Evolutionary conservation across 257 asterid species (phyloP).

Genomic region (Avicennia marina): DNA sequence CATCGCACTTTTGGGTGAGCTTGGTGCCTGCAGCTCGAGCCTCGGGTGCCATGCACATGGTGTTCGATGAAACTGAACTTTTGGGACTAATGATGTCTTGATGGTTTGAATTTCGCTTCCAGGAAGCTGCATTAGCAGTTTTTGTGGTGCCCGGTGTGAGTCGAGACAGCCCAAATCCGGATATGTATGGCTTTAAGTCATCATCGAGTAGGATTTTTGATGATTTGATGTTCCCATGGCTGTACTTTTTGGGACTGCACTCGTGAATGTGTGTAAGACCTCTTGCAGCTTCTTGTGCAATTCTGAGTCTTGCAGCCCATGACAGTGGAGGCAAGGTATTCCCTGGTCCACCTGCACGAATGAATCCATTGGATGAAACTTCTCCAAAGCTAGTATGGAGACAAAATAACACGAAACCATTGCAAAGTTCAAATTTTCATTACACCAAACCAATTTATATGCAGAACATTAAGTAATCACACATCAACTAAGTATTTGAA

Average conservation of each 20-base stretch:
- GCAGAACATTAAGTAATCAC: too few species aligned
- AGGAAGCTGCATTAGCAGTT: slow-evolving; percentile 29
- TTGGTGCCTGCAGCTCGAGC: slow-evolving; percentile 39
- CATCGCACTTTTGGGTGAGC: slow-evolving; percentile 72
- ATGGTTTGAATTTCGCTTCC: slow-evolving; percentile 33
- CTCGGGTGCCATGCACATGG: slow-evolving; percentile 58
- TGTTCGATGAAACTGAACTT: slow-evolving; percentile 27
- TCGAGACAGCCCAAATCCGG: slow-evolving; percentile 80
- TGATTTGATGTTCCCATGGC: slow-evolving; percentile 77
- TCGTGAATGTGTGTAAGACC: slow-evolving; percentile 80
- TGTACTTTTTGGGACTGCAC: slow-evolving; percentile 62
- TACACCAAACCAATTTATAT: too few species aligned
- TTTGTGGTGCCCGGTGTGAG: slow-evolving; percentile 44
- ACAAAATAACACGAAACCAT: not conserved
- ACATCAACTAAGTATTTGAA: too few species aligned
- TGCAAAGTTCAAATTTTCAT: not conserved
- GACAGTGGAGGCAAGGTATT: slow-evolving; percentile 50
- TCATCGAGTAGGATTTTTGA: slow-evolving; percentile 84
- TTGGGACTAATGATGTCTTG: slow-evolving; percentile 22
- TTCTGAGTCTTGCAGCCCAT: slow-evolving; percentile 66
- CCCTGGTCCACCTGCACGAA: slow-evolving; percentile 58
- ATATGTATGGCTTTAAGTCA: slow-evolving; percentile 66
- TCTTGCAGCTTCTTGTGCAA: slow-evolving; percentile 66
- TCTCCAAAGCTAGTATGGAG: not conserved
- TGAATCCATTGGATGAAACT: not conserved